Evolutionary conservation across 345 rosid genomes (phyloP).

Genomic region (Conringia planisiliqua): DNA sequence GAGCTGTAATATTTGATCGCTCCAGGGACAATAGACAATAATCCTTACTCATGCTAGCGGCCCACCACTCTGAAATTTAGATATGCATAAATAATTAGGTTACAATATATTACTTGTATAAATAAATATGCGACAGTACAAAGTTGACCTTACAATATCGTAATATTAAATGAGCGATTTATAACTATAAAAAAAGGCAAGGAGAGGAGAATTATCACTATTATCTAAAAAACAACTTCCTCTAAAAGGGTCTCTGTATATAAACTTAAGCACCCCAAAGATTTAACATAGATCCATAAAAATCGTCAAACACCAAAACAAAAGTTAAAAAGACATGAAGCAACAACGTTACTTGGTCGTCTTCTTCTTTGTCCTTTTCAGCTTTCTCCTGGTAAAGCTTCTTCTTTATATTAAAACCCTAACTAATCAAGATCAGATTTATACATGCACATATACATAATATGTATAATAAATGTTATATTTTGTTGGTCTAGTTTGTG

Average conservation of each 20-base stretch:
- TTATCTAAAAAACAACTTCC: not conserved
- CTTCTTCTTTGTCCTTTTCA: constrained; percentile 23
- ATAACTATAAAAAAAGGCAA: not conserved
- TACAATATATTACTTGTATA: not conserved
- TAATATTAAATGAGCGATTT: constrained; percentile 4
- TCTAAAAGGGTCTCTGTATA: not conserved
- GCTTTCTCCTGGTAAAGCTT: constrained; percentile 26
- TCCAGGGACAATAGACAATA: constrained; percentile 16
- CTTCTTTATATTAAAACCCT: constrained; percentile 11
- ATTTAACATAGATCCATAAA: constrained; percentile 25
- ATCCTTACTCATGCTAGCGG: not conserved
- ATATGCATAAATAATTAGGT: not conserved
- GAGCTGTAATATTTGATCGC: constrained; percentile 22
- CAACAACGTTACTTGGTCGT: constrained; percentile 27
- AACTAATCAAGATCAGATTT: constrained; percentile 7
- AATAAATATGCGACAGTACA: constrained; percentile 6
- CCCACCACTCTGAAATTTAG: constrained; percentile 20
- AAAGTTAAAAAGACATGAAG: constrained; percentile 24
- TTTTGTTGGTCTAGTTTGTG: constrained; percentile 30
- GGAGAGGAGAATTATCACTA: not conserved
- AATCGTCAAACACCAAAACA: constrained; percentile 14
- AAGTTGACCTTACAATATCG: constrained; percentile 28
- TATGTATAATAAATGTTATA: not conserved
- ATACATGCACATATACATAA: not conserved
- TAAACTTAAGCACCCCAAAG: constrained; percentile 16